phyloP scores from a whole-genome alignment of 2,329 filamentous ascomycete species.

The Calonectria pseudoreteaudii region DNA sequence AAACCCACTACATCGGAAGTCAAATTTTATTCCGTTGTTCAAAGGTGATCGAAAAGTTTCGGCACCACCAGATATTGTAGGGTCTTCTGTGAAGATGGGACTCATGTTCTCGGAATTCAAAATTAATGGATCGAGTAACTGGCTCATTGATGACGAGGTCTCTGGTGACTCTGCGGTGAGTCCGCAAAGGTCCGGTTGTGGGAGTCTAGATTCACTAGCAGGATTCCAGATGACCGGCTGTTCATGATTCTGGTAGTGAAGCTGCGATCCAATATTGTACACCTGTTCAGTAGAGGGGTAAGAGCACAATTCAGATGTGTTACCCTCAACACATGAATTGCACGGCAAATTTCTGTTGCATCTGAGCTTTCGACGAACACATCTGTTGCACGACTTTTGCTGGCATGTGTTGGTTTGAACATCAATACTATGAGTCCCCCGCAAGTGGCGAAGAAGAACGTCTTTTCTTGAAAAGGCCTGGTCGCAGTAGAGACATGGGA shows the following conservation, averaged over 20 bases:
- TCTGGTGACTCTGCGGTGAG: neutral
- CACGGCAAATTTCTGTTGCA: constrained; percentile 43
- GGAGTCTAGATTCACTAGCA: neutral
- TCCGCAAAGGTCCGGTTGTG: neutral
- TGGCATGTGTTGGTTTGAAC: constrained; percentile 26
- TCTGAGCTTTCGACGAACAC: constrained; percentile 41
- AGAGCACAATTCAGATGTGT: constrained; percentile 14
- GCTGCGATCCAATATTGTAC: neutral
- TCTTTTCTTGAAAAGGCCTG: constrained; percentile 40
- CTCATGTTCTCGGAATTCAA: constrained; percentile 13
- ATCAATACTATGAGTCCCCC: constrained; percentile 38
- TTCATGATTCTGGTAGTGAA: neutral
- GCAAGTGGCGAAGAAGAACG: constrained; percentile 44
- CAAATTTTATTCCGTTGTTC: constrained; percentile 14
- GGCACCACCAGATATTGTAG: neutral
- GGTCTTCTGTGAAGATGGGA: constrained; percentile 10
- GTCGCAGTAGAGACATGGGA: constrained; percentile 38
- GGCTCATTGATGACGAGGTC: neutral
- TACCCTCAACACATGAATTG: constrained; percentile 31
- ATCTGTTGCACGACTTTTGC: constrained; percentile 44
- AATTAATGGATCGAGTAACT: constrained; percentile 12
- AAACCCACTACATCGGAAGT: constrained; percentile 30
- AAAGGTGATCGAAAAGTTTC: neutral
- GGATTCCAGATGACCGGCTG: neutral
- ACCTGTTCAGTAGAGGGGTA: constrained; percentile 19